phyloP scores from a whole-genome alignment of 768 basidiomycete genomes.

The Trametes sanguinea region DNA sequence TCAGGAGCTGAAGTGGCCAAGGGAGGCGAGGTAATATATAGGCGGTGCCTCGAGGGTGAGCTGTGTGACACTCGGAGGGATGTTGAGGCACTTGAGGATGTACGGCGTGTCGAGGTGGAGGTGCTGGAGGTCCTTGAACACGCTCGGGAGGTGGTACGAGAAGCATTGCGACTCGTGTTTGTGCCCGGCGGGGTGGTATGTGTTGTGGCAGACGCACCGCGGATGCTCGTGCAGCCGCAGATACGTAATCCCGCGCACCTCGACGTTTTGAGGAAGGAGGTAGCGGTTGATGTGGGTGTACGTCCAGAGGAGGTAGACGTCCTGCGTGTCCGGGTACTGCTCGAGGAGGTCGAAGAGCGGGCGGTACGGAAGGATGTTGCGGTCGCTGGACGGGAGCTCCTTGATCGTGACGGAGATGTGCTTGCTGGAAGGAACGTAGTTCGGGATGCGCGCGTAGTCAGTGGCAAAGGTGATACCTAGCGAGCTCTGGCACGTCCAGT shows the following conservation, averaged over 20 bases:
- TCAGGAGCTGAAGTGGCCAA: conserved; percentile 15
- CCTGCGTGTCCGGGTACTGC: conserved; percentile 2
- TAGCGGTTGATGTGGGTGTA: conserved; percentile 17
- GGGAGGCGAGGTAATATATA: neutral
- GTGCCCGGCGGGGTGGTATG: conserved; percentile 3
- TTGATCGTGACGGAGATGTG: conserved; percentile 13
- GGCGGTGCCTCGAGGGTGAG: conserved; percentile 20
- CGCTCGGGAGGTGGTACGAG: conserved; percentile 15
- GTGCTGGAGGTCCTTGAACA: conserved; percentile 17
- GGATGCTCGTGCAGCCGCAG: conserved; percentile 18
- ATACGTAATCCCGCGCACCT: conserved; percentile 13
- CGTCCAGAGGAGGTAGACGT: conserved; percentile 13
- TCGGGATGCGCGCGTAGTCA: conserved; percentile 16
- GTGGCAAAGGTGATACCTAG: neutral
- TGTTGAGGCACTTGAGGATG: conserved; percentile 8
- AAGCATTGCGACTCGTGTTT: conserved; percentile 13
- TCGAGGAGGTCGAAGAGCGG: conserved; percentile 15
- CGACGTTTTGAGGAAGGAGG: conserved; percentile 1
- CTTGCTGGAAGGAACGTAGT: conserved; percentile 10
- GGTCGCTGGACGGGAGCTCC: conserved; percentile 10
- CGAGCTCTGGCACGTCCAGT: conserved; percentile 5
- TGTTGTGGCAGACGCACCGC: conserved; percentile 16
- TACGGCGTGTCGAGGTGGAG: conserved; percentile 20
- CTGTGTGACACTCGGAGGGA: neutral
- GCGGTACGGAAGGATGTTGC: conserved; percentile 3